phyloP scores from a whole-genome alignment of 495 filamentous ascomycete species.

The Penicillium goetzii region DNA sequence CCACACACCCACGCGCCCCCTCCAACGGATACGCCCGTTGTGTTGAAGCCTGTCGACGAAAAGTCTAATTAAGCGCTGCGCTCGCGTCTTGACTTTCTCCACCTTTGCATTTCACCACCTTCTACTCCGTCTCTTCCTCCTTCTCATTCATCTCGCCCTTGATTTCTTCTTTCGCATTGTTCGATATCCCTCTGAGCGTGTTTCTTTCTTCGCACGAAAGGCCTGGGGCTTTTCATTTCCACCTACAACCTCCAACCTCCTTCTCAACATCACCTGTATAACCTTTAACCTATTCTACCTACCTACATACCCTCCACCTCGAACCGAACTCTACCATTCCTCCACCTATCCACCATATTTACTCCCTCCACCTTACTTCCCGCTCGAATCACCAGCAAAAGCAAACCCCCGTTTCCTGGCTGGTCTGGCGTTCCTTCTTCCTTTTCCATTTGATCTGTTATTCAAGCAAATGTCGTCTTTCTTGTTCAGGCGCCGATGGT shows the following conservation, averaged over 20 bases:
- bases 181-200: constrained; percentile 40
- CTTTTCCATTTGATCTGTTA: background rate
- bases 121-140: constrained; percentile 5
- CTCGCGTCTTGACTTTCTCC: background rate
- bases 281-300: background rate
- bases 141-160: constrained; percentile 9
- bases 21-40: constrained; percentile 13
- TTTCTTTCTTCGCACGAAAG: constrained; percentile 21
- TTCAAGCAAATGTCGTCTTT: background rate
- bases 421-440: background rate
- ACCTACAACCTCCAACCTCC: background rate
- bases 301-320: background rate
- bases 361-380: background rate
- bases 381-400: background rate
- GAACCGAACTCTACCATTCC: background rate
- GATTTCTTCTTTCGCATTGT: constrained; percentile 21
- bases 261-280: background rate
- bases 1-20: constrained; percentile 25
- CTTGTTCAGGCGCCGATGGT: background rate
- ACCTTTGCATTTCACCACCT: background rate
- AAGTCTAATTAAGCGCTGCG: constrained; percentile 25
- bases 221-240: constrained; percentile 33
- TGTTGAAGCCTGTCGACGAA: constrained; percentile 33
- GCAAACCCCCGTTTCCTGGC: background rate
- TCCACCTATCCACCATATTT: background rate